Conservation (phyloP, 1,284 basidiomycete genomes). For the Meira nashicola region DNA sequence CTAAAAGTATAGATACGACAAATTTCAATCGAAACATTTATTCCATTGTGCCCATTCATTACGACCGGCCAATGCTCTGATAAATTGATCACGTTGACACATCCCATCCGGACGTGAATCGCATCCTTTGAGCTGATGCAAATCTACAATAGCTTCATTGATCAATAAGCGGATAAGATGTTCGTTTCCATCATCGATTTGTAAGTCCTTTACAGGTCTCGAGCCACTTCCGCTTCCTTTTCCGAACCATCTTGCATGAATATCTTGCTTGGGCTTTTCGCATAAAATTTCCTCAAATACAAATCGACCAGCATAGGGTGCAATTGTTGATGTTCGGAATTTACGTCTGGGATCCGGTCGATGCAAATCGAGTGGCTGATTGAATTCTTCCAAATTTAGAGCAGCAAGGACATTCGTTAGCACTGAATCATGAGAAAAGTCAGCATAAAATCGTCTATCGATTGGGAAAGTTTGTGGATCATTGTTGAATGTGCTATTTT, state of each 20-base stretch:
- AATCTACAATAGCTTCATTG: constrained; percentile 43
- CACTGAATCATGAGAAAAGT: constrained; percentile 50
- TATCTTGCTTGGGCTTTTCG: neutral
- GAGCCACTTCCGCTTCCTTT: too few relatives aligned
- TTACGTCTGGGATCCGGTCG: constrained; percentile 17
- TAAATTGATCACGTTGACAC: constrained; percentile 5
- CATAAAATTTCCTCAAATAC: constrained; percentile 41
- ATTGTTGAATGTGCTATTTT: constrained; percentile 43
- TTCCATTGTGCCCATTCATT: constrained; percentile 6
- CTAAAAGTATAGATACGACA: too few relatives aligned
- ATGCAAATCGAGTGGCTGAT: neutral
- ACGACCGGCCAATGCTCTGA: neutral
- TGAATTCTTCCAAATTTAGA: constrained; percentile 29
- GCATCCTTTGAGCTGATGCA: constrained; percentile 33
- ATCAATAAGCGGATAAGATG: constrained; percentile 15
- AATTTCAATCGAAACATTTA: constrained; percentile 3
- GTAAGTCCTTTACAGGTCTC: too few relatives aligned
- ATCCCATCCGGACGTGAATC: constrained; percentile 9
- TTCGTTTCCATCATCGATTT: neutral
- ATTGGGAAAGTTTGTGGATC: constrained; percentile 41
- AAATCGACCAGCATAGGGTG: constrained; percentile 45
- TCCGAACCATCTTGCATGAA: neutral
- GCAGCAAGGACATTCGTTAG: constrained; percentile 42
- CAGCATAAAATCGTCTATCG: constrained; percentile 41
- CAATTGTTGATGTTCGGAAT: constrained; percentile 34